Evolutionary conservation across 495 filamentous ascomycete genomes (phyloP).

Genomic region (Bacidia gigantensis): DNA sequence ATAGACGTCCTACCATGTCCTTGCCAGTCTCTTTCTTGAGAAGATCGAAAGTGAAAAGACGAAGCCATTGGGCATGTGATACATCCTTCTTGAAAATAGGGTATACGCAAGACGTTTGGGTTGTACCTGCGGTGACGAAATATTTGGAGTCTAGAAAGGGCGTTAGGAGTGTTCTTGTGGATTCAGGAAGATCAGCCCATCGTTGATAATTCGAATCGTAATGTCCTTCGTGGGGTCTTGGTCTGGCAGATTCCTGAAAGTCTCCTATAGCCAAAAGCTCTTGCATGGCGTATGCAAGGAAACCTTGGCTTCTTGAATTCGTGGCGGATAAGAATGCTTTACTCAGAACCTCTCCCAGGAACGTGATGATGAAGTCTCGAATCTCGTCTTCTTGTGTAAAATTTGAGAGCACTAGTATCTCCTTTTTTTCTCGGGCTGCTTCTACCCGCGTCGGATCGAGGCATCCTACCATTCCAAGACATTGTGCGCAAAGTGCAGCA

Average conservation of each 20-base stretch:
- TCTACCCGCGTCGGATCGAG: constrained; percentile 86
- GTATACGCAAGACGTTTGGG: constrained; percentile 44
- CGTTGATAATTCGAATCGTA: constrained; percentile 44
- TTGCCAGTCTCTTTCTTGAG: constrained; percentile 56
- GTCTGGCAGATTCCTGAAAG: constrained; percentile 44
- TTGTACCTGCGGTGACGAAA: constrained; percentile 41
- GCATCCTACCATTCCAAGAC: constrained; percentile 77
- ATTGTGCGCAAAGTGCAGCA: constrained; percentile 57
- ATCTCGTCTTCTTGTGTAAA: constrained; percentile 69
- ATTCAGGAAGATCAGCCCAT: constrained; percentile 64
- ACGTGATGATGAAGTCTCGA: constrained; percentile 70
- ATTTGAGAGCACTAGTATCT: constrained; percentile 73
- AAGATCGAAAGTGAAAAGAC: constrained; percentile 64
- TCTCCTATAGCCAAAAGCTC: constrained; percentile 66
- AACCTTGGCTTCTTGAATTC: constrained; percentile 75
- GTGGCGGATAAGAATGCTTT: constrained; percentile 80
- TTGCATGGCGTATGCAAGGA: constrained; percentile 87
- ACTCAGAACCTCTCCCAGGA: constrained; percentile 76
- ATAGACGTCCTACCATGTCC: constrained; percentile 53
- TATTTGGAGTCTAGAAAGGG: constrained; percentile 80
- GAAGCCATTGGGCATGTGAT: constrained; percentile 70
- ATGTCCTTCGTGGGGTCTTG: constrained; percentile 38
- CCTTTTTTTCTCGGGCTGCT: constrained; percentile 54
- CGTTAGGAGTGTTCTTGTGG: constrained; percentile 60
- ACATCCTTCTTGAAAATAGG: constrained; percentile 55